Evolutionary conservation across 2,329 filamentous ascomycete species (phyloP).

Genomic region (Phialocephala sp.): DNA sequence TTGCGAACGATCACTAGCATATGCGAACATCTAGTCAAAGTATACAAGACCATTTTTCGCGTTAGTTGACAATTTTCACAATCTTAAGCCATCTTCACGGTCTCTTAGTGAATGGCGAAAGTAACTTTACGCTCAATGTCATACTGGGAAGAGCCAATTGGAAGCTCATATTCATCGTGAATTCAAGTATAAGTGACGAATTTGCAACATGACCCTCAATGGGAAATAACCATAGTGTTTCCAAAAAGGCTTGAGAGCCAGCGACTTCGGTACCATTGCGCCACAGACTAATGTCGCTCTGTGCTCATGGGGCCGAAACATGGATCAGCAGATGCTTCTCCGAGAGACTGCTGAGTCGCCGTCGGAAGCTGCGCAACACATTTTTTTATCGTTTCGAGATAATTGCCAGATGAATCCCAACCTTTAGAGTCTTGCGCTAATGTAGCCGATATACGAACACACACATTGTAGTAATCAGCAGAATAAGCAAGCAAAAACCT

Average conservation of each 20-base stretch:
- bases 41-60: too few species aligned
- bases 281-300: neutral
- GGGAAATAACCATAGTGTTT: neutral
- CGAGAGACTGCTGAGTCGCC: neutral
- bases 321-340: neutral
- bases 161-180: neutral
- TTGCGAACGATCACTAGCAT: too few species aligned
- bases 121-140: neutral
- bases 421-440: too few species aligned
- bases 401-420: neutral
- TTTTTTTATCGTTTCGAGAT: neutral
- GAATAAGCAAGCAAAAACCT: neutral
- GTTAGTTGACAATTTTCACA: too few species aligned
- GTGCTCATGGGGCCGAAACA: neutral
- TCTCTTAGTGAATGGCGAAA: neutral
- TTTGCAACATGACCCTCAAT: neutral
- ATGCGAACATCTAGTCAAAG: too few species aligned
- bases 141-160: neutral
- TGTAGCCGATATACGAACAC: too few species aligned
- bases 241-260: neutral
- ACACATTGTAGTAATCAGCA: neutral
- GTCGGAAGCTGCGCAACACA: neutral
- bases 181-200: neutral
- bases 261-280: neutral
- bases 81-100: too few species aligned